These are phyloP conservation scores for Lactarius hengduanensis DNA, from an alignment of 768 basidiomycete genomes.

Conservation along the genomic window DNA sequence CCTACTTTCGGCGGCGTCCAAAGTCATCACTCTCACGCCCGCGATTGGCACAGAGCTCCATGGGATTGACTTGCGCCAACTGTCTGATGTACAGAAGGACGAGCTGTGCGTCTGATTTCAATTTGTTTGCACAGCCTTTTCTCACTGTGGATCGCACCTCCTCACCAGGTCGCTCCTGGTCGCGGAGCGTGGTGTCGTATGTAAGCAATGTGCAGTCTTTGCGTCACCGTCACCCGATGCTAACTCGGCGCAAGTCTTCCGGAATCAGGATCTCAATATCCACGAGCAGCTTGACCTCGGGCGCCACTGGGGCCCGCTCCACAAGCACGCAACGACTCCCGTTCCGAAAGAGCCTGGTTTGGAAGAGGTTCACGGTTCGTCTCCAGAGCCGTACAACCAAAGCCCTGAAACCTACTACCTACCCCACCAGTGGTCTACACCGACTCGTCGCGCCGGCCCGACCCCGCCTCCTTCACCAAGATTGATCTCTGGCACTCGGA, in stretches of 20 bases:
- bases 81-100: conserved; percentile 68
- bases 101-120: conserved; percentile 54
- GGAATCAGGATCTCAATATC: conserved; percentile 68
- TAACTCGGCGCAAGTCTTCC: conserved; percentile 53
- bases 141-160: conserved; percentile 1
- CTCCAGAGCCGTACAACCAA: no score
- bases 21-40: conserved; percentile 67
- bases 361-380: conserved; percentile 70
- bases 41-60: conserved; percentile 72
- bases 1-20: conserved; percentile 61
- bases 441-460: conserved; percentile 60
- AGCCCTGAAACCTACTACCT: background rate
- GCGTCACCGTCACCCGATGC: background rate
- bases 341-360: conserved; percentile 67
- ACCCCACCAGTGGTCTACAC: conserved; percentile 61
- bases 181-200: conserved; percentile 75
- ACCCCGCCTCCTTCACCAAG: conserved; percentile 64
- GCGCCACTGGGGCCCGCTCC: conserved; percentile 69
- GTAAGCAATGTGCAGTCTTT: conserved; percentile 41
- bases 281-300: conserved; percentile 71
- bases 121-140: background rate
- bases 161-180: conserved; percentile 60
- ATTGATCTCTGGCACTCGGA: conserved; percentile 82
- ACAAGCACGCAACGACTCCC: conserved; percentile 82
- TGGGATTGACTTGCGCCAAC: conserved; percentile 70